Evolutionary conservation across 176 grass and related monocot species (phyloP).

Genomic region (Aegilops speltoides): DNA sequence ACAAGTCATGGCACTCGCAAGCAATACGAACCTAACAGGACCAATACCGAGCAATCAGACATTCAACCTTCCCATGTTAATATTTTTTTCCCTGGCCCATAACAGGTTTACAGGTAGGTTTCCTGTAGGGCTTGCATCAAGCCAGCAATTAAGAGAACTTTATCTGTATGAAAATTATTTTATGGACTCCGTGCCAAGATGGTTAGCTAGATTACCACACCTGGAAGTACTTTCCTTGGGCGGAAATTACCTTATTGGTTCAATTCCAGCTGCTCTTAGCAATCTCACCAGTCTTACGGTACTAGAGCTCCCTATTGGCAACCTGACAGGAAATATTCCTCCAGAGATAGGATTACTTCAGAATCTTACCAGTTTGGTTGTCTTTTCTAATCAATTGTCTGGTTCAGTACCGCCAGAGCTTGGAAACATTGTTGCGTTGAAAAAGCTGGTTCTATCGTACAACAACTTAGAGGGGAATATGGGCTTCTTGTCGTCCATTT

Average conservation of each 20-base stretch:
- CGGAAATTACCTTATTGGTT: not conserved
- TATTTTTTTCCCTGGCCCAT: not conserved
- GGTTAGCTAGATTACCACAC: not conserved
- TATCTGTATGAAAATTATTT: not conserved
- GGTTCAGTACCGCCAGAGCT: not conserved
- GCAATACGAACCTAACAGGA: not conserved
- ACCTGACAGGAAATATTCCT: not conserved
- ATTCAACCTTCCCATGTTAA: not conserved
- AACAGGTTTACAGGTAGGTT: not conserved
- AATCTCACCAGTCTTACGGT: not conserved
- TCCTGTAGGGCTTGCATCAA: not conserved
- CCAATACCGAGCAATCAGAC: not conserved
- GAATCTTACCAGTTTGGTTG: not conserved
- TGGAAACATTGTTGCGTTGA: not conserved
- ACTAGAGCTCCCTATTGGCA: not conserved
- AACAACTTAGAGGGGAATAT: not conserved
- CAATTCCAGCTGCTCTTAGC: not conserved
- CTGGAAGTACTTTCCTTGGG: not conserved
- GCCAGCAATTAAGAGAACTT: not conserved
- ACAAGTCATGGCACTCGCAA: not conserved
- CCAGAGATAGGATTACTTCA: not conserved
- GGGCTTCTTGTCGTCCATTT: not conserved
- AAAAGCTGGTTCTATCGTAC: not conserved
- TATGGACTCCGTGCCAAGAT: not conserved
- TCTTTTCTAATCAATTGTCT: not conserved